A percentile compares a stretch with the other conserved stretches of the same genome.
Evolutionary conservation across 2,329 filamentous ascomycete species (phyloP).

Genomic region (Pezicula rhizophila): DNA sequence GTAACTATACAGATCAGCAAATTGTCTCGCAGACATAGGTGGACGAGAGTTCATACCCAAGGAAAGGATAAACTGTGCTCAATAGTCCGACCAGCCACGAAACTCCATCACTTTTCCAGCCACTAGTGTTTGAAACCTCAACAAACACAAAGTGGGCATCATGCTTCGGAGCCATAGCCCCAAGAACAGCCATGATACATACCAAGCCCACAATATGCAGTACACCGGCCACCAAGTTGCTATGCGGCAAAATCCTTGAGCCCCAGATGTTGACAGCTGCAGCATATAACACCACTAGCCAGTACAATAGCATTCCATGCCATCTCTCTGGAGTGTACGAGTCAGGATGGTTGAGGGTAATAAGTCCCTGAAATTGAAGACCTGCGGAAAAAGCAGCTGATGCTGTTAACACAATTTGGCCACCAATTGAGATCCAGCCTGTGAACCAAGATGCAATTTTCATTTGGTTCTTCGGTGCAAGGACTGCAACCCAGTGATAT

Average conservation of each 20-base stretch:
- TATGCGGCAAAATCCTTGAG: conserved; percentile 29
- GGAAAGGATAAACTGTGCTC: conserved; percentile 31
- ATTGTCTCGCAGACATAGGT: conserved; percentile 28
- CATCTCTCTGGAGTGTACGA: conserved; percentile 35
- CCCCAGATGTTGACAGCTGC: conserved; percentile 37
- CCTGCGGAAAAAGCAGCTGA: conserved; percentile 41
- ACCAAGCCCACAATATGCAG: conserved; percentile 32
- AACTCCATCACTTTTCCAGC: conserved; percentile 37
- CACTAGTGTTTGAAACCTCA: conserved; percentile 38
- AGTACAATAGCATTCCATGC: conserved; percentile 42
- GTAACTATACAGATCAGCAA: conserved; percentile 32
- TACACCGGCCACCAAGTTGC: conserved; percentile 25
- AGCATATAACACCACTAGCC: conserved; percentile 34
- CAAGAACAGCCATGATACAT: conserved; percentile 30
- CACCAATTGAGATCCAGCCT: conserved; percentile 40
- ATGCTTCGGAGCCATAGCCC: conserved; percentile 39
- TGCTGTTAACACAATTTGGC: conserved; percentile 39
- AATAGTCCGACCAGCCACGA: conserved; percentile 42
- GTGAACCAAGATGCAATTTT: conserved; percentile 34
- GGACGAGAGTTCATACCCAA: conserved; percentile 26
- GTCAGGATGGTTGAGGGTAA: conserved; percentile 34
- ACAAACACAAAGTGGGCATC: conserved; percentile 37
- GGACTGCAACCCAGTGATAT: conserved; percentile 54
- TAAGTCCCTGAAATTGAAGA: conserved; percentile 36
- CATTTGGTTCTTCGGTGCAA: conserved; percentile 35